Evolutionary conservation across 305 asterid species (phyloP).

Genomic region (Andrographis paniculata): DNA sequence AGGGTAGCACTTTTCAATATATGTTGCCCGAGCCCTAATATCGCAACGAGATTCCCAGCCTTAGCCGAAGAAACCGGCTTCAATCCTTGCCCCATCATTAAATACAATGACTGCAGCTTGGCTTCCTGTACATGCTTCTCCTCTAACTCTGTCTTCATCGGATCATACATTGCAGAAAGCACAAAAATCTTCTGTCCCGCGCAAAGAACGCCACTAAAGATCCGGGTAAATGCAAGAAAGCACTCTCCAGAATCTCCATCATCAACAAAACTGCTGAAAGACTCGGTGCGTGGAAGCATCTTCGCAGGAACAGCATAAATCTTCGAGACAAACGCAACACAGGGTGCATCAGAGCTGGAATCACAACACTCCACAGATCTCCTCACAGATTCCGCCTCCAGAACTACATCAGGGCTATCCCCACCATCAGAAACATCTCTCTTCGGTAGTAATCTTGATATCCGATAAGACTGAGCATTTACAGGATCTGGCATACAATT

Average conservation of each 20-base stretch:
- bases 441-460: conserved; percentile 74
- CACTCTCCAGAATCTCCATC: conserved; percentile 84
- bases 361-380: conserved; percentile 76
- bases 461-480: conserved; percentile 69
- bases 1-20: conserved; percentile 93
- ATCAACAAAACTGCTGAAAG: conserved; percentile 25
- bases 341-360: conserved; percentile 60
- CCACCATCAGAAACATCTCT: conserved; percentile 33
- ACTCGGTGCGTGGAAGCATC: conserved; percentile 83
- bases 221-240: conserved; percentile 93
- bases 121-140: conserved; percentile 89
- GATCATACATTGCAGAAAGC: conserved; percentile 81
- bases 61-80: conserved; percentile 67
- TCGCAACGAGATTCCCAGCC: conserved; percentile 85
- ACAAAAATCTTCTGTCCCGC: conserved; percentile 76
- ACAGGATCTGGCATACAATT: conserved; percentile 72
- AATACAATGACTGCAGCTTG: conserved; percentile 64
- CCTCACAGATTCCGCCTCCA: conserved; percentile 63
- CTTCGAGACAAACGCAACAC: conserved; percentile 83
- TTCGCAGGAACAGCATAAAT: conserved; percentile 86
- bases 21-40: conserved; percentile 87
- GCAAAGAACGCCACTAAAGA: conserved; percentile 77
- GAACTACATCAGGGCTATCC: conserved; percentile 43
- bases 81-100: conserved; percentile 96
- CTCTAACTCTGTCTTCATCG: conserved; percentile 53